These are phyloP conservation scores for Cordyceps cicadae DNA, from an alignment of 2,329 filamentous ascomycete species.

Conservation along the genomic window DNA sequence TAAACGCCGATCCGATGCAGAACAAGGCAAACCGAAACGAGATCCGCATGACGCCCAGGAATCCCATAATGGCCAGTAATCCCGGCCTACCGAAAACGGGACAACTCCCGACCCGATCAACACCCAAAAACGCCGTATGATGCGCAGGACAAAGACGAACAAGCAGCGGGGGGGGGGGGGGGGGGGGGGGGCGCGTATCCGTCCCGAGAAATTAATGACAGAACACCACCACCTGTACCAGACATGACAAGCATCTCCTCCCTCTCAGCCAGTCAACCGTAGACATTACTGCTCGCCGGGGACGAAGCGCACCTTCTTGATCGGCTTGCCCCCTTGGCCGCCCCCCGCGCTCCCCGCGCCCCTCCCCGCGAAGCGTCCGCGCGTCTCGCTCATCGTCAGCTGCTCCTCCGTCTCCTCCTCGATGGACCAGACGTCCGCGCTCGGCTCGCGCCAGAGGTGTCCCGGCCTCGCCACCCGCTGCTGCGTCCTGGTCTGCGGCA, in stretches of 20 bases:
- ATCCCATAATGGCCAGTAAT: constrained; percentile 1
- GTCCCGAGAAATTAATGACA: no score
- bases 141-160: background rate
- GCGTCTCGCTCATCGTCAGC: constrained; percentile 36
- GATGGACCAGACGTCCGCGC: constrained; percentile 52
- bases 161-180: background rate
- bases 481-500: background rate
- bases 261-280: background rate
- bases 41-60: background rate
- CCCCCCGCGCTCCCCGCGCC: constrained; percentile 15
- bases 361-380: constrained; percentile 17
- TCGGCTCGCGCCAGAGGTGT: constrained; percentile 47
- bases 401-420: constrained; percentile 52
- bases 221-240: no score
- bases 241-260: background rate
- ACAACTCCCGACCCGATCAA: background rate
- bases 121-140: background rate
- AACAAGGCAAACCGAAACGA: background rate
- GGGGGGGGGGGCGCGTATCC: background rate
- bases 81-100: background rate
- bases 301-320: constrained; percentile 49
- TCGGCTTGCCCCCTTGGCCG: constrained; percentile 27
- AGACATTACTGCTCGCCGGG: constrained; percentile 29
- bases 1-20: constrained; percentile 5
- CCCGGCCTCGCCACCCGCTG: constrained; percentile 27